Percentiles rank a stretch among this genome's conserved stretches.
Evolutionary conservation across 495 filamentous ascomycete genomes (phyloP).

Genomic region (Hypoxylon rickii): DNA sequence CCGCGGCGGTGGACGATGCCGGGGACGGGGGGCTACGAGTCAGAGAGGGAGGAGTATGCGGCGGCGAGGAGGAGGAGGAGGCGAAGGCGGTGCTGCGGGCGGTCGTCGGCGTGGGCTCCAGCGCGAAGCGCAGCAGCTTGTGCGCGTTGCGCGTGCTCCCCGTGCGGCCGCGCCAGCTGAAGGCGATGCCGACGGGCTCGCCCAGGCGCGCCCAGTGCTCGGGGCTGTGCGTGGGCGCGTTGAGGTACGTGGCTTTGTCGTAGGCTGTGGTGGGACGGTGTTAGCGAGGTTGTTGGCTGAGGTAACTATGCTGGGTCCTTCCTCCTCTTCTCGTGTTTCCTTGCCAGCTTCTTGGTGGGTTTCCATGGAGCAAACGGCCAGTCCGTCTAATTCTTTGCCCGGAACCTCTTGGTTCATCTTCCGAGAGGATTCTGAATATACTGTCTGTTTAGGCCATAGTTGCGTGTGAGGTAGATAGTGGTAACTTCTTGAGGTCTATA

Average conservation of each 20-base stretch:
- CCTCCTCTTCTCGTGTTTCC: too few relatives aligned
- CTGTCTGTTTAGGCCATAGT: background rate
- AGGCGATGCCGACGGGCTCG: conserved; percentile 64
- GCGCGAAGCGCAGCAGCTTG: conserved; percentile 70
- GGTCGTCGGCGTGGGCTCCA: conserved; percentile 53
- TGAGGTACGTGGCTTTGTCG: conserved; percentile 25
- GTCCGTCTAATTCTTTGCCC: too few relatives aligned
- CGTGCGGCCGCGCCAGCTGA: conserved; percentile 71
- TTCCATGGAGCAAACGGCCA: too few relatives aligned
- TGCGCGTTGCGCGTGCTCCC: conserved; percentile 79
- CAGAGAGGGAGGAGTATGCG: conserved; percentile 5
- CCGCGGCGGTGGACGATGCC: background rate
- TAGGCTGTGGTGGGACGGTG: conserved; percentile 18
- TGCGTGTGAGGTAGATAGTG: background rate
- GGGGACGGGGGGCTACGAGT: too few relatives aligned
- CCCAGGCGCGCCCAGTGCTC: conserved; percentile 53
- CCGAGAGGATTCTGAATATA: background rate
- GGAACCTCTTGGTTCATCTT: too few relatives aligned
- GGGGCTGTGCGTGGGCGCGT: conserved; percentile 1
- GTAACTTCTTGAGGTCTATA: background rate
- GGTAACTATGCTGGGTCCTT: too few relatives aligned
- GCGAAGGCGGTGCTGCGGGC: conserved; percentile 23
- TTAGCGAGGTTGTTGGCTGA: background rate
- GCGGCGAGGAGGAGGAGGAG: conserved; percentile 3
- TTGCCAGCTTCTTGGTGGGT: background rate